phyloP scores from a whole-genome alignment of 345 rosid species.

The Trapa incisa region DNA sequence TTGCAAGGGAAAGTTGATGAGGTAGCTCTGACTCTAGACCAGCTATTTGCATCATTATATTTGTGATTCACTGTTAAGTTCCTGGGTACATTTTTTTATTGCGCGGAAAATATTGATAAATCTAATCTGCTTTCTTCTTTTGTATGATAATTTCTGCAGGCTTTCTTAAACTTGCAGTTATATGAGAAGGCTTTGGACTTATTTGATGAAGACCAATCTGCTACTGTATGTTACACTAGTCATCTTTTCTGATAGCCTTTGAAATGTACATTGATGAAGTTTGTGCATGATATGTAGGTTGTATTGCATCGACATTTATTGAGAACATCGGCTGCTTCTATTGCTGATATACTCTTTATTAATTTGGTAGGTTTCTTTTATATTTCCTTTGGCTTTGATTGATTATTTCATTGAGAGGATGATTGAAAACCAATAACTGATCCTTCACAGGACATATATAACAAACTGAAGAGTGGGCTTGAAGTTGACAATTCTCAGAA shows the following conservation, averaged over 20 bases:
- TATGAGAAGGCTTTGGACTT: slow-evolving; percentile 82
- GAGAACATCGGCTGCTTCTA: slow-evolving; percentile 64
- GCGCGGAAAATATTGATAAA: background rate
- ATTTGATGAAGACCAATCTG: slow-evolving; percentile 80
- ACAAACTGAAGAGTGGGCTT: slow-evolving; percentile 67
- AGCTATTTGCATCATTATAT: slow-evolving; percentile 9
- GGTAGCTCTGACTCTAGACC: slow-evolving; percentile 29
- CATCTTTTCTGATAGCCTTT: slow-evolving; percentile 9
- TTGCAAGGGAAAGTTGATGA: slow-evolving; percentile 88
- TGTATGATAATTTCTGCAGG: slow-evolving; percentile 29
- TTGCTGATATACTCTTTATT: slow-evolving; percentile 52
- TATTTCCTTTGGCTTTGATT: slow-evolving; percentile 5
- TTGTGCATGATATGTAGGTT: slow-evolving; percentile 40
- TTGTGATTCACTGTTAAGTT: slow-evolving; percentile 1
- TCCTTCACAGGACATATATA: slow-evolving; percentile 46
- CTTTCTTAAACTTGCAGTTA: slow-evolving; percentile 80
- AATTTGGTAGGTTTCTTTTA: slow-evolving; percentile 44
- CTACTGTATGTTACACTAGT: slow-evolving; percentile 49
- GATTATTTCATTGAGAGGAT: slow-evolving; percentile 4
- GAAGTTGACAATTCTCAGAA: slow-evolving; percentile 52
- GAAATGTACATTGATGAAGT: slow-evolving; percentile 12
- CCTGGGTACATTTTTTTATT: background rate
- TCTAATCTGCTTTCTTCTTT: background rate
- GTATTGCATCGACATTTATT: slow-evolving; percentile 79
- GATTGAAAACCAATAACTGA: slow-evolving; percentile 8